Conservation (phyloP, 2,329 filamentous ascomycete species). For the Botryosphaeria agaves region DNA sequence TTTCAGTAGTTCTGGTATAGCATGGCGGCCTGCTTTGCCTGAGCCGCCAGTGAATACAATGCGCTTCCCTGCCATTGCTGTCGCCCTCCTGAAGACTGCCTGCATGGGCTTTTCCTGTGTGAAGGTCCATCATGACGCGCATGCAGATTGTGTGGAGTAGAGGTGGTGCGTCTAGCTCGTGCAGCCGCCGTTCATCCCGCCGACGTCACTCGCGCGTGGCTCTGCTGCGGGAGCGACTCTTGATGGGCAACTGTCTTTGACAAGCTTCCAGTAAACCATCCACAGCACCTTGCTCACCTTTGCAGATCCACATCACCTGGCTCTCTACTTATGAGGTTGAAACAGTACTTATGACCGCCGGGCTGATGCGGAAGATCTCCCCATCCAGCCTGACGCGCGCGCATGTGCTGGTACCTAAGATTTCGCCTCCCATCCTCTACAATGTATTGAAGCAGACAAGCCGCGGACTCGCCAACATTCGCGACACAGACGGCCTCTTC, state of each 20-base stretch:
- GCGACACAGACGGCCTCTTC: slow-evolving; percentile 13
- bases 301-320: not conserved
- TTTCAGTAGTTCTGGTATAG: slow-evolving; percentile 33
- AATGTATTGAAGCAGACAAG: no score
- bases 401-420: not conserved
- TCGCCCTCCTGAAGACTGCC: no score
- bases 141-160: no score
- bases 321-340: not conserved
- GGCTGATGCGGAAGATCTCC: slow-evolving; percentile 29
- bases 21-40: slow-evolving; percentile 37
- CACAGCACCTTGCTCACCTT: not conserved
- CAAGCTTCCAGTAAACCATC: no score
- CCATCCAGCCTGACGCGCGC: slow-evolving; percentile 20
- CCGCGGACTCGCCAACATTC: slow-evolving; percentile 12
- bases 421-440: not conserved
- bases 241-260: no score
- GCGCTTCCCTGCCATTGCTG: slow-evolving; percentile 21
- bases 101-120: no score
- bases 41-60: slow-evolving; percentile 38
- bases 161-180: no score
- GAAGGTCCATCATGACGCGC: no score
- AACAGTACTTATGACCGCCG: slow-evolving; percentile 17
- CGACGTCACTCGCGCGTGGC: no score
- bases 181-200: no score
- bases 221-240: no score